Evolutionary conservation across 768 basidiomycete species (phyloP), one percentile per base, ranked within the genome.

Genomic region (Macrolepiota fuliginosa): DNA sequence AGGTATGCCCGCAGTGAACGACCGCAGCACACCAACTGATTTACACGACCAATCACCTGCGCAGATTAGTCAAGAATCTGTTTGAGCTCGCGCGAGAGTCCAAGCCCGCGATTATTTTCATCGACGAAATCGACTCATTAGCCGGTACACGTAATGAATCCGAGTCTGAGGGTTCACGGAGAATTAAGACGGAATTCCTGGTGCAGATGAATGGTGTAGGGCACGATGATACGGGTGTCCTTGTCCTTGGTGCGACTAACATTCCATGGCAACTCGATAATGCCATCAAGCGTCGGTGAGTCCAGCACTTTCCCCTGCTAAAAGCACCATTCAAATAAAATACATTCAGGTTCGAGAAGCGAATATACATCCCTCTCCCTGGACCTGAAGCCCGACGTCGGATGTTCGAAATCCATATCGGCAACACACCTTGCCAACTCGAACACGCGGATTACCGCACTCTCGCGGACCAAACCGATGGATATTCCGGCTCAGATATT

Each of bases 161-260:
- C n/a, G 96, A 98, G 73, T 94, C 92, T 0, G 97, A 98, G 71
- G 97, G 96, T 4, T 92, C 92, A n/a, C 79, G 96, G 66, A 84
- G 96, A 37, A 98, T 98, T 72, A 98, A 98, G 82, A 98, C 96
- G 0, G 96, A 98, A 74, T 96, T 95, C 65, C 78, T 95, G 53
- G 92, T 95, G n/a, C 94, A 98, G 72, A 98, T 98, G 94, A 94
- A 98, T 64, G 97, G 97, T 42, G 96, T 98, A 1, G 97, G 97
- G 0, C 94, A 98, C 69, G 97, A 99, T 62, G 96, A 97, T 73
- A 92, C 92, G 0, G 97, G 97, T 9, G 93, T 99, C 0, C 83
- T 99, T 19, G 95, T 98, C 9, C 83, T 99, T 22, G 97, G 96
- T 32, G 97, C 97, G 9, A 99, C 97, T 4, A 99, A 99, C 67